Conservation (phyloP, 148 eudicot genomes). For the Cornus controversa region DNA sequence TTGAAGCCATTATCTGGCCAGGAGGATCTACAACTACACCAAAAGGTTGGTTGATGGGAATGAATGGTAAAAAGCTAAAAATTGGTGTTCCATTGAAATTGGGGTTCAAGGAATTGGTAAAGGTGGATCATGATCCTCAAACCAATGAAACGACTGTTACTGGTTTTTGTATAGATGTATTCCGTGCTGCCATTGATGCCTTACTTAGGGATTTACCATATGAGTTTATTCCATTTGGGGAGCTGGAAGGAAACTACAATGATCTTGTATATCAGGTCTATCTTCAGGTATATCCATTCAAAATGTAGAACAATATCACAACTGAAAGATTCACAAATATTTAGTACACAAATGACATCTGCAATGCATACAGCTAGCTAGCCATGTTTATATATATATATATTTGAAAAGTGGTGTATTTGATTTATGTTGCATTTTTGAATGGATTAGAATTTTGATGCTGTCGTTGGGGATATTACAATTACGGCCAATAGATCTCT, state of each 20-base stretch:
- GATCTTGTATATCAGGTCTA: conserved; percentile 26
- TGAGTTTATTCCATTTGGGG: conserved; percentile 19
- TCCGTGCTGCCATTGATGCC: conserved; percentile 18
- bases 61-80: conserved; percentile 13
- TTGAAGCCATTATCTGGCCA: conserved; percentile 28
- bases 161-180: conserved; percentile 30
- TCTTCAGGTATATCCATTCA: conserved; percentile 16
- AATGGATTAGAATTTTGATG: conserved; percentile 22
- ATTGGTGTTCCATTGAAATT: conserved; percentile 12
- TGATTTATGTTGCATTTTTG: neutral
- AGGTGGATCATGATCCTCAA: neutral
- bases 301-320: no score
- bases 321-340: no score
- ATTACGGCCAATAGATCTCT: conserved; percentile 25
- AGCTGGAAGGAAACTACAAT: neutral
- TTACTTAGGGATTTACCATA: conserved; percentile 8
- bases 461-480: conserved; percentile 27
- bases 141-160: conserved; percentile 9
- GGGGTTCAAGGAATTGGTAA: conserved; percentile 12
- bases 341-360: neutral
- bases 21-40: conserved; percentile 25
- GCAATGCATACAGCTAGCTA: no score
- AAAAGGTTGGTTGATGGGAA: conserved; percentile 12
- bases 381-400: no score
- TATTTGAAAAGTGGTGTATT: neutral